Evolutionary conservation across 176 grass and related monocot species (phyloP).

Genomic region (Elaeis guineensis): DNA sequence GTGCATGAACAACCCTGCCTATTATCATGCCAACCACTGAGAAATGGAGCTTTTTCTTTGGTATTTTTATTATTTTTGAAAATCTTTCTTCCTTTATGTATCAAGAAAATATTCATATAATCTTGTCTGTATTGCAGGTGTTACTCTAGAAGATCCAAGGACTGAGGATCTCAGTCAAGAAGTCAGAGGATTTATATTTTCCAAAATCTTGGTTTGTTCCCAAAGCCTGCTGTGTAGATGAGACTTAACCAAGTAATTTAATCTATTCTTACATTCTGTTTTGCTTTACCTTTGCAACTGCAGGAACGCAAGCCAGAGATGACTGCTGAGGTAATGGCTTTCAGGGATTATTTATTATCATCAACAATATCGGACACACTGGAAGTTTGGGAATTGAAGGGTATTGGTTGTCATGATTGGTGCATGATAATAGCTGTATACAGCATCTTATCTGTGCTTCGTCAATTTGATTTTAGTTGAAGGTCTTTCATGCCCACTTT

Average conservation of each 20-base stretch:
- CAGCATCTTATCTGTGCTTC: too few species aligned
- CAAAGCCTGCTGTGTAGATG: conserved; percentile 19
- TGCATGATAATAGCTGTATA: conserved; percentile 10
- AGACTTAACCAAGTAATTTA: conserved; percentile 8
- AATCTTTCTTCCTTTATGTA: too few species aligned
- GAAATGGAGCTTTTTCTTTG: too few species aligned
- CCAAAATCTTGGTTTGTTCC: conserved; percentile 83
- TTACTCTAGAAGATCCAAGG: conserved; percentile 76
- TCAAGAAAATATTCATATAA: neutral
- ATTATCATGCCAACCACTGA: too few species aligned
- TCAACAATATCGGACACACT: conserved; percentile 85
- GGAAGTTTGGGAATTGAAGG: conserved; percentile 99
- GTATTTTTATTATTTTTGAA: too few species aligned
- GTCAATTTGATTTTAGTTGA: neutral
- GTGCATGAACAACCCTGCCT: too few species aligned
- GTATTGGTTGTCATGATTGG: conserved; percentile 29
- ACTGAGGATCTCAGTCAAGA: conserved; percentile 93
- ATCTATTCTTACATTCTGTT: neutral
- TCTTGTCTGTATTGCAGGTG: conserved; percentile 36
- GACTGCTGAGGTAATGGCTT: conserved; percentile 69
- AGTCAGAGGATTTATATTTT: conserved; percentile 97
- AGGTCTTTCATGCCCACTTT: conserved; percentile 10
- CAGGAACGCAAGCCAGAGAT: conserved; percentile 90
- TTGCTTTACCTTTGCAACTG: conserved; percentile 18
- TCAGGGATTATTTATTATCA: conserved; percentile 87